Evolutionary conservation across 441 rosid species (phyloP).

Genomic region (Gossypium schwendimanii): DNA sequence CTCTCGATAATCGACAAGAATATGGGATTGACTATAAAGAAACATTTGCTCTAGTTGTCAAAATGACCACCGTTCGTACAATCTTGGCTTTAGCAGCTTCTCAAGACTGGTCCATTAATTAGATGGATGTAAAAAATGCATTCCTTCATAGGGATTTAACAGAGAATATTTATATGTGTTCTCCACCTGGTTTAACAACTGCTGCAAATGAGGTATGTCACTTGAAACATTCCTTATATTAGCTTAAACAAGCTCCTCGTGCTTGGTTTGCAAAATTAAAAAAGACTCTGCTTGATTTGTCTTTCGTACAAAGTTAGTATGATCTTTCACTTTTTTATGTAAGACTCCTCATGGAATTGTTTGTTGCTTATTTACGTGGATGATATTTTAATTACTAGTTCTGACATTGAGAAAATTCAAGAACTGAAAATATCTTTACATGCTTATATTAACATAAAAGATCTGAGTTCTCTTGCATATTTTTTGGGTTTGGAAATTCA

Average conservation of each 20-base stretch:
- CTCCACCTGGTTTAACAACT: not conserved
- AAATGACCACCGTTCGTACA: not conserved
- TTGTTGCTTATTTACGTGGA: not conserved
- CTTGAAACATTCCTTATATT: no score
- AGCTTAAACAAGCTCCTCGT: not conserved
- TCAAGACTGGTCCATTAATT: not conserved
- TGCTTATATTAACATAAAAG: not conserved
- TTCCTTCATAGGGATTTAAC: not conserved
- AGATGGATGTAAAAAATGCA: not conserved
- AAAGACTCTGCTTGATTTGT: not conserved
- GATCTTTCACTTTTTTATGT: not conserved
- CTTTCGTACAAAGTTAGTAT: not conserved
- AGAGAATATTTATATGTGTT: not conserved
- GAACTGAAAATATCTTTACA: not conserved
- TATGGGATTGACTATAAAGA: not conserved
- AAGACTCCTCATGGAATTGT: not conserved
- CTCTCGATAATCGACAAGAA: not conserved
- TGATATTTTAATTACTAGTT: not conserved
- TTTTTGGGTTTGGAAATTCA: not conserved
- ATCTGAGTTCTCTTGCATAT: not conserved
- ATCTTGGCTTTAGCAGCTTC: not conserved
- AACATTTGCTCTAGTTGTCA: not conserved
- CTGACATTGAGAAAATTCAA: not conserved
- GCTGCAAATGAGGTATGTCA: no score
- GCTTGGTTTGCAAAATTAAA: not conserved